phyloP scores from a whole-genome alignment of 2,329 filamentous ascomycete species.

The Sclerotinia subarctica region DNA sequence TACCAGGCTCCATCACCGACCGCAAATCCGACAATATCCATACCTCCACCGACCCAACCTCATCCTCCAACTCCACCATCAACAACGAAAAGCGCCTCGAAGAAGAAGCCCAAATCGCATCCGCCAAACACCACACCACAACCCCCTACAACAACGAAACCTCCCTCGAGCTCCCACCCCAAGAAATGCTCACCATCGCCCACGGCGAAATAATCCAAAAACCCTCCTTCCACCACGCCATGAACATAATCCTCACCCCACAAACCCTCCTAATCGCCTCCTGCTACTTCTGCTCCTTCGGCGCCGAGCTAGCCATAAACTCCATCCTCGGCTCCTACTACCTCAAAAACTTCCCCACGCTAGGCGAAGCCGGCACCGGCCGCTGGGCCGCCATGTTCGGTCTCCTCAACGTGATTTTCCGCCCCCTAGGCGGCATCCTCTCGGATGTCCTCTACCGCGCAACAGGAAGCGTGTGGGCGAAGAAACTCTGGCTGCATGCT shows the following conservation, averaged over 20 bases:
- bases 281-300: constrained; percentile 63
- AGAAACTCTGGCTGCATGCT: constrained; percentile 60
- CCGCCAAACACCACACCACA: constrained; percentile 42
- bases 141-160: constrained; percentile 42
- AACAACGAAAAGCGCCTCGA: constrained; percentile 43
- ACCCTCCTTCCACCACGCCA: constrained; percentile 52
- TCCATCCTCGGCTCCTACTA: constrained; percentile 57
- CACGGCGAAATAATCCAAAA: constrained; percentile 52
- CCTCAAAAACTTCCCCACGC: constrained; percentile 55
- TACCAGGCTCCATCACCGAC: constrained; percentile 36
- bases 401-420: constrained; percentile 66
- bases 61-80: constrained; percentile 5
- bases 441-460: constrained; percentile 43
- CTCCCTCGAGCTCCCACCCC: constrained; percentile 43
- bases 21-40: constrained; percentile 6
- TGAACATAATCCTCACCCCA: constrained; percentile 48
- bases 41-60: constrained; percentile 9
- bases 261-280: constrained; percentile 55
- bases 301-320: constrained; percentile 61
- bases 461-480: constrained; percentile 54
- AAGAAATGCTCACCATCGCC: constrained; percentile 52
- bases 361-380: constrained; percentile 54
- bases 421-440: constrained; percentile 62
- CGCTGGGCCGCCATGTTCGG: constrained; percentile 73
- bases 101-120: constrained; percentile 45